phyloP scores from a whole-genome alignment of 768 basidiomycete species.

The Chlorophyllum brunneum region DNA sequence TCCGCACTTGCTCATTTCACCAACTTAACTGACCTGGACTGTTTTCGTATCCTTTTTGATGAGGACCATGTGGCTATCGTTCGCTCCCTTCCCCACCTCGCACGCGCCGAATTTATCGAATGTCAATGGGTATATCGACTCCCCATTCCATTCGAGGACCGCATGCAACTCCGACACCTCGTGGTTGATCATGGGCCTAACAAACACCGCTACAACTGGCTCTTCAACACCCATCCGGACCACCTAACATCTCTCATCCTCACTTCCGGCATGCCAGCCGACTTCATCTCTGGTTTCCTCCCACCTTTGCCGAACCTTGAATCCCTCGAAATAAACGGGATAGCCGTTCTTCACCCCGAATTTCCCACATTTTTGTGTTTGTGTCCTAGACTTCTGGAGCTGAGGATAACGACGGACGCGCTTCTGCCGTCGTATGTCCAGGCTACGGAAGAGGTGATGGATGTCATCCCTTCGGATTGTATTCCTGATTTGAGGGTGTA shows the following conservation, averaged over 20 bases:
- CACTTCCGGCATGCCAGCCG: conserved; percentile 9
- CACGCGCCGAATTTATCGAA: conserved; percentile 7
- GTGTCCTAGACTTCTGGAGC: conserved; percentile 3
- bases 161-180: conserved; percentile 8
- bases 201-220: conserved; percentile 7
- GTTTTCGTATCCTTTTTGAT: conserved; percentile 10
- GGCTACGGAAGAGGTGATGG: conserved; percentile 1
- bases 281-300: conserved; percentile 6
- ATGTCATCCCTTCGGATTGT: background rate
- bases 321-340: conserved; percentile 11
- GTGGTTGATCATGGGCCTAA: conserved; percentile 8
- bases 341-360: conserved; percentile 6
- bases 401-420: conserved; percentile 3
- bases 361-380: background rate
- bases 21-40: conserved; percentile 5
- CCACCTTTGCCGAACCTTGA: conserved; percentile 9
- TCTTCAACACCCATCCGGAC: conserved; percentile 9
- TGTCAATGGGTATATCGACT: conserved; percentile 4
- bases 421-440: background rate
- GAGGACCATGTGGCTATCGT: background rate
- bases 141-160: conserved; percentile 3
- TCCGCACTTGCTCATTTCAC: background rate
- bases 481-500: conserved; percentile 9
- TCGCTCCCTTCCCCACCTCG: background rate
- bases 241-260: conserved; percentile 4